Evolutionary conservation across 768 basidiomycete genomes (phyloP).

Genomic region (Hemileccinum impolitum): DNA sequence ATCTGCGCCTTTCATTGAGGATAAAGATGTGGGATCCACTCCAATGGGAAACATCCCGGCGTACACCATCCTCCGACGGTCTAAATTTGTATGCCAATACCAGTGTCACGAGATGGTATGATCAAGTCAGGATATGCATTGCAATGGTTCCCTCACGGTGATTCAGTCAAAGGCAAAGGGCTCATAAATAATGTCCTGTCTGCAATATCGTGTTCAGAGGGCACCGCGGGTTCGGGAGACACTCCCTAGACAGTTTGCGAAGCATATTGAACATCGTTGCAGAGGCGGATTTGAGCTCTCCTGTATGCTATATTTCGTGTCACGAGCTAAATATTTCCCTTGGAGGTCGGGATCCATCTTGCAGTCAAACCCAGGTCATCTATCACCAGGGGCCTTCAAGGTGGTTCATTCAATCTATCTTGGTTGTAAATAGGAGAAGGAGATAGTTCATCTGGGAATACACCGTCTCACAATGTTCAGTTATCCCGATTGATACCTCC

Average conservation of each 20-base stretch:
- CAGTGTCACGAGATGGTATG: conserved; percentile 1
- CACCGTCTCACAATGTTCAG: conserved; percentile 12
- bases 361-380: not conserved
- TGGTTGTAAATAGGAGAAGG: conserved; percentile 11
- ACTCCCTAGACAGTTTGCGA: conserved; percentile 10
- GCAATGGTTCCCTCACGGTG: not conserved
- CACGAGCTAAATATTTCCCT: not conserved
- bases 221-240: not conserved
- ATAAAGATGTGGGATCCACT: too few relatives aligned
- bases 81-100: conserved; percentile 12
- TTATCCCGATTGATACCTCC: conserved; percentile 20
- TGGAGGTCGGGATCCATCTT: conserved; percentile 12
- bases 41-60: too few relatives aligned
- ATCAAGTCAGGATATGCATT: conserved; percentile 7
- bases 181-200: not conserved
- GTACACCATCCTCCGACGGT: too few relatives aligned
- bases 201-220: conserved; percentile 7
- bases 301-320: not conserved
- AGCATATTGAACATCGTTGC: conserved; percentile 7
- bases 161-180: not conserved
- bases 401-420: not conserved
- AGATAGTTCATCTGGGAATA: conserved; percentile 6
- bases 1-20: too few relatives aligned
- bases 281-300: conserved; percentile 1
- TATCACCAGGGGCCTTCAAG: not conserved